Evolutionary conservation across 495 filamentous ascomycete genomes (phyloP).

Genomic region (Penicillium nucicola): DNA sequence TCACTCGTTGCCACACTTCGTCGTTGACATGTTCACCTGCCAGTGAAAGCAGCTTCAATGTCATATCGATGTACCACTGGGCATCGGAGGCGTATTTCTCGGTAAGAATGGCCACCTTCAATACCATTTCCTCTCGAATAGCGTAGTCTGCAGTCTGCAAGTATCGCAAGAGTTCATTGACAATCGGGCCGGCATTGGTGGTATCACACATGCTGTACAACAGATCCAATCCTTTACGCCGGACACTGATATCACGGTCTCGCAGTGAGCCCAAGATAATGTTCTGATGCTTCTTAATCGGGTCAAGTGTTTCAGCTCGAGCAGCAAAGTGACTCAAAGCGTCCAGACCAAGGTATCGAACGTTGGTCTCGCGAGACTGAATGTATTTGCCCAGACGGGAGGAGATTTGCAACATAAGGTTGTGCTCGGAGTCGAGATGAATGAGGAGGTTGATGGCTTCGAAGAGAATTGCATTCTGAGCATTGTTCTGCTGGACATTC

Average conservation of each 20-base stretch:
- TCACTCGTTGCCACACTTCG: constrained; percentile 98
- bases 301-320: constrained; percentile 88
- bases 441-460: constrained; percentile 99
- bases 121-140: constrained; percentile 97
- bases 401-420: constrained; percentile 97
- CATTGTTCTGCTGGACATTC: constrained; percentile 99
- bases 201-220: constrained; percentile 99
- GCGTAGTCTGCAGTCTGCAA: constrained; percentile 96
- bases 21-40: constrained; percentile 99
- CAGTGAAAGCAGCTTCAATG: constrained; percentile 88
- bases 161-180: constrained; percentile 90
- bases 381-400: constrained; percentile 92
- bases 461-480: constrained; percentile 96
- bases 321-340: constrained; percentile 99
- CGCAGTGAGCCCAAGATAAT: constrained; percentile 92
- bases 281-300: constrained; percentile 96
- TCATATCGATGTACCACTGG: constrained; percentile 99
- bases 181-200: constrained; percentile 86
- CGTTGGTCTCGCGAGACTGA: constrained; percentile 93
- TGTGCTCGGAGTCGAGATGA: constrained; percentile 95
- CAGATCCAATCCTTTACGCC: constrained; percentile 91
- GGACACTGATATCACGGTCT: constrained; percentile 95
- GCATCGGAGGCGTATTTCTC: constrained; percentile 98
- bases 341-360: constrained; percentile 93
- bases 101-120: constrained; percentile 97